Base-by-base conservation (phyloP, 2,329 filamentous ascomycete species). In the Arthrinium phaeospermum region DNA sequence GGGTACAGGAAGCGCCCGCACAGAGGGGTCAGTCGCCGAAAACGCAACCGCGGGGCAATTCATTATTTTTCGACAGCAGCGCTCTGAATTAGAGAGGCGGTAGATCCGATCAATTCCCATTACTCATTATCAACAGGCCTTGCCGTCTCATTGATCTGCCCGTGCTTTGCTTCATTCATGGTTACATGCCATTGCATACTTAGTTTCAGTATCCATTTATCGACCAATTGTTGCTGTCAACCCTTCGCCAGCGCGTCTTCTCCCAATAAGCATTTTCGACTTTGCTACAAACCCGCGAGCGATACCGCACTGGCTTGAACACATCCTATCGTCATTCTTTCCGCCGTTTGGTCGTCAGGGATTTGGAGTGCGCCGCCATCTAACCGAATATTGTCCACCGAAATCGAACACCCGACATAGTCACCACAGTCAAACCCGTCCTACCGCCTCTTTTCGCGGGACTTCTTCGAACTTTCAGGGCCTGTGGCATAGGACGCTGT, bases 21-120 rank as follows among this genome's bases (percentile, higher is more conserved):
- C 30, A 34, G 53, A 61, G 53, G 53, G 53, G 53, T 57, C 34
- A 19, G 27, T n/a, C 57, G 57, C 57, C 57, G 57, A 64, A 64
- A 64, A 64, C 57, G 57, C 57, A 64, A n/a, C 22, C 57, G 57
- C 57, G 57, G 57, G 57, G 57, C 57, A 64, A 64, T 64, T 41
- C 34, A 41, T 41, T 64, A 64, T 41, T 41, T 64, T 64, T n/a
- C 57, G 22, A 37, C 30, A 61, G 53, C 30, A 37, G 53, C 19
- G n/a, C n/a, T 49, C 22, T 7, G 45, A 22, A 16, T 6, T 27
- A 14, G 49, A 30, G 19, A 22, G 30, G 19, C 53, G 14, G 13
- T 13, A 64, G 57, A 64, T 34, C 57, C 57, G 57, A 64, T 64
- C 37, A 37, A 37, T 37, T 37, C 57, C 19, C 57, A n/a, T 64